These are phyloP conservation scores for Cercospora sojina DNA, from an alignment of 2,329 filamentous ascomycete genomes.

Conservation along the genomic window DNA sequence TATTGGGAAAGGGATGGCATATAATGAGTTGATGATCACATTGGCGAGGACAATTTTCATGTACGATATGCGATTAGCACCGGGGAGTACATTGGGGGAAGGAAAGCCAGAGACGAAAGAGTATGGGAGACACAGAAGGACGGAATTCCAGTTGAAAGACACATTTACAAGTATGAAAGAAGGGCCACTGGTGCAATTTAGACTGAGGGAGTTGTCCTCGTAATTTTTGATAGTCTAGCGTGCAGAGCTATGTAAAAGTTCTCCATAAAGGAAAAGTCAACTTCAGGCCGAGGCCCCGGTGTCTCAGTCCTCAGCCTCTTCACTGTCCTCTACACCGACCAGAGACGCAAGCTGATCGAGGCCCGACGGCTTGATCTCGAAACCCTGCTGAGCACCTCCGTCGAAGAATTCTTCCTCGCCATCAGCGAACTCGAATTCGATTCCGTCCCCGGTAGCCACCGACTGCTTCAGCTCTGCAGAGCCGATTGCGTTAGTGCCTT, in stretches of 20 bases:
- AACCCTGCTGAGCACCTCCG: neutral
- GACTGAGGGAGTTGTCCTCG: neutral
- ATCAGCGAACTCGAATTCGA: neutral
- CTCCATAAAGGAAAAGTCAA: neutral
- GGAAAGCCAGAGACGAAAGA: constrained; percentile 10
- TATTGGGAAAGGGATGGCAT: constrained; percentile 28
- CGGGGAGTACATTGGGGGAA: constrained; percentile 18
- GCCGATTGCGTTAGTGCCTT: neutral
- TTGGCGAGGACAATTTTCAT: constrained; percentile 22
- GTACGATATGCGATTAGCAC: constrained; percentile 26
- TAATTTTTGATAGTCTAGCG: neutral
- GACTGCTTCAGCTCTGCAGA: neutral
- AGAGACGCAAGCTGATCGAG: neutral
- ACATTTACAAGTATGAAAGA: constrained; percentile 23
- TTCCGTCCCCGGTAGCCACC: neutral
- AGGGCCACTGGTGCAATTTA: constrained; percentile 19
- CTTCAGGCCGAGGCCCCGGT: neutral
- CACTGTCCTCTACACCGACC: neutral
- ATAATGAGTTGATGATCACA: constrained; percentile 24
- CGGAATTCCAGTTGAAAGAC: constrained; percentile 21
- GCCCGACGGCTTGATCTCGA: neutral
- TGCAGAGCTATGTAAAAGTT: neutral
- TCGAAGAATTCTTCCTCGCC: neutral
- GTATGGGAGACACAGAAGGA: constrained; percentile 13
- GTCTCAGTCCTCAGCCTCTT: neutral